Percentiles rank a stretch among this genome's conserved stretches.
Conservation (phyloP, 257 asterid species). For the Ophiorrhiza pumila region DNA sequence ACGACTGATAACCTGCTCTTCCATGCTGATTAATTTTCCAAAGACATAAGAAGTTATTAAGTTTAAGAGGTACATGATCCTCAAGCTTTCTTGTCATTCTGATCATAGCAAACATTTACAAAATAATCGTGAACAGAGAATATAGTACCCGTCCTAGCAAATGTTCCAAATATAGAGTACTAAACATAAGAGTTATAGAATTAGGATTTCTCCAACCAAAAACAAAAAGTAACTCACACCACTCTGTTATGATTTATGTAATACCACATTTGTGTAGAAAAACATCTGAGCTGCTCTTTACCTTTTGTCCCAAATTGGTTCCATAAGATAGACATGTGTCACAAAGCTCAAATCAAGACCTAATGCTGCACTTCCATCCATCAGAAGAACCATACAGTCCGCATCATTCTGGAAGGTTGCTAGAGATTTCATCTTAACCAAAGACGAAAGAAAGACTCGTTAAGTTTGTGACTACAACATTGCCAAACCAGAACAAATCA, state of each 20-base stretch:
- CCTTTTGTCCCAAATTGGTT: conserved; percentile 99
- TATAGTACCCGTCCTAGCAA: neutral
- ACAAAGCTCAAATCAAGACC: conserved; percentile 99
- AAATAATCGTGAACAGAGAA: neutral
- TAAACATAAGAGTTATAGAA: neutral
- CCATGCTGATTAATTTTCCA: conserved; percentile 64
- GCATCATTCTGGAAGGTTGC: conserved; percentile 83
- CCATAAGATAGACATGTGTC: conserved; percentile 91
- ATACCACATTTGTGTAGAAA: neutral
- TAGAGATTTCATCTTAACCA: conserved; percentile 72
- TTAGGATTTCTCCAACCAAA: too few species aligned
- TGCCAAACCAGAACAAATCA: conserved; percentile 1
- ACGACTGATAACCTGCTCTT: conserved; percentile 98
- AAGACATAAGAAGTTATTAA: conserved; percentile 27
- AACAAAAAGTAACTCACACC: neutral
- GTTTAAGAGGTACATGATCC: neutral
- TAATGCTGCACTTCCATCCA: conserved; percentile 99
- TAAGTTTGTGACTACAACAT: neutral
- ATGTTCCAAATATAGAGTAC: neutral
- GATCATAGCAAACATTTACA: neutral
- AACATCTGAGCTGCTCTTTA: conserved; percentile 22
- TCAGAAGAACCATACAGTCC: conserved; percentile 88
- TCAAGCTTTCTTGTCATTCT: neutral
- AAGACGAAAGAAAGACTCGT: neutral
- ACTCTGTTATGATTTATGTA: neutral